Base-by-base conservation (phyloP, 2,329 filamentous ascomycete genomes). In the Peltaster fructicola region DNA sequence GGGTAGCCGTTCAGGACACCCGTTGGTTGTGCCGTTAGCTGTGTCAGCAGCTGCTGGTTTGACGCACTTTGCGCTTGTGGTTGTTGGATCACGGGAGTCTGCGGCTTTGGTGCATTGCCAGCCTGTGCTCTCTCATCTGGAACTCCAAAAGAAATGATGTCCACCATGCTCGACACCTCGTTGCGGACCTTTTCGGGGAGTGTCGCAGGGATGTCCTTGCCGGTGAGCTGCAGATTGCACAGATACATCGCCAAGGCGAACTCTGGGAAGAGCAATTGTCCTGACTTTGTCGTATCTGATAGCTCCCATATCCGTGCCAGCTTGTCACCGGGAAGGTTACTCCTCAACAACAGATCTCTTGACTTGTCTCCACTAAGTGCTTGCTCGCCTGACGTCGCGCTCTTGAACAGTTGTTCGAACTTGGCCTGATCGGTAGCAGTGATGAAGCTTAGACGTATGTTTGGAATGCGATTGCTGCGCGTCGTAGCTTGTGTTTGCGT, bases 131-230 rank as follows among this genome's bases (percentile, higher is more conserved):
- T 28, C 14, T 85, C 75, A 36, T 98, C 88, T 1, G 69, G 71
- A 13, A 93, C 68, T 38, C 75, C 81, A 48, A 98, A 98, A 31
- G 82, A 92, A 46, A 98, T 98, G 29, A 98, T 98, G 47, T 98
- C 88, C 19, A 98, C 88, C 84, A 98, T 95, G 53, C 88, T 92
- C 3, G 85, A 95, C 10, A 98, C 88, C 51, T 98, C 88, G 43
- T 98, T 98, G 57, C 73, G 77, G 36, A 98, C 73, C 30, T 70
- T 75, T 15, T 93, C 82, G 0, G 88, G 88, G 7, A 98, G 61
- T 5, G 47, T 51, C 2, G 62, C 45, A 0, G 88, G 88, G 13
- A 98, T 53, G 1, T 73, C 61, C 52, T 91, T 92, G 30, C 82
- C 81, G 1, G 80, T 88, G 30, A 95, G 61, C 49, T 76, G 88